Evolutionary conservation across 495 filamentous ascomycete genomes (phyloP), one percentile per base, ranked within the genome.

Genomic region (Lophiostoma macrostomum): DNA sequence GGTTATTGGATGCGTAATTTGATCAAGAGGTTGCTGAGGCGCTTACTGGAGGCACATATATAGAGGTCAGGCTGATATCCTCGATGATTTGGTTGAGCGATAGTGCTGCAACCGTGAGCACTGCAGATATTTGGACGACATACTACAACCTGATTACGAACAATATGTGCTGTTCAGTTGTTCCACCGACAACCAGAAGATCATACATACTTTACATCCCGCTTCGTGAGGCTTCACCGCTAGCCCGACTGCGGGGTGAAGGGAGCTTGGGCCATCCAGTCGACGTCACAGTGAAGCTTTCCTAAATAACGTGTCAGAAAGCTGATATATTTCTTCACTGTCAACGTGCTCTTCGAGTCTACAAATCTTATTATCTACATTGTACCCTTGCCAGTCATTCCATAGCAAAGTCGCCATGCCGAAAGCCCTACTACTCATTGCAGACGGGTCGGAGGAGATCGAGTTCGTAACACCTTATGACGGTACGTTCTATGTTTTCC

Each of bases 391-490:
- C 18, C 30, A 35, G 8, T 30, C 27, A 10, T 30, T n/a, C 31
- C 54, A 24, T n/a, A n/a, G n/a, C n/a, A n/a, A n/a, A n/a, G n/a
- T n/a, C n/a, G n/a, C n/a, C 24, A 60, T 53, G 56, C 61, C 61
- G 10, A 50, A 57, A 45, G 62, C 62, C 5, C 53, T 67, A 14
- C 45, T 68, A 12, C 55, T 68, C 18, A 56, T 68, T 12, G 65
- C 65, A 0, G 65, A 68, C 43, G 65, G 65, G 46, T 32, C 43
- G 10, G 65, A 68, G 50, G 65, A 68, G 44, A 68, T 66, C 43
- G 65, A 68, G 54, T 66, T 64, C 51, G 65, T 68, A 13, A 64
- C 64, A 28, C 56, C 64, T 8, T 66, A 66, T 41, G 65, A 68
- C 59, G 65, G 64, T 67, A 46, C 8, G 39, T 30, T n/a, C 10